Percentiles rank a stretch among this genome's conserved stretches.
These are phyloP conservation scores for Aciculosporium take DNA, from an alignment of 2,329 filamentous ascomycete species.

Conservation along the genomic window DNA sequence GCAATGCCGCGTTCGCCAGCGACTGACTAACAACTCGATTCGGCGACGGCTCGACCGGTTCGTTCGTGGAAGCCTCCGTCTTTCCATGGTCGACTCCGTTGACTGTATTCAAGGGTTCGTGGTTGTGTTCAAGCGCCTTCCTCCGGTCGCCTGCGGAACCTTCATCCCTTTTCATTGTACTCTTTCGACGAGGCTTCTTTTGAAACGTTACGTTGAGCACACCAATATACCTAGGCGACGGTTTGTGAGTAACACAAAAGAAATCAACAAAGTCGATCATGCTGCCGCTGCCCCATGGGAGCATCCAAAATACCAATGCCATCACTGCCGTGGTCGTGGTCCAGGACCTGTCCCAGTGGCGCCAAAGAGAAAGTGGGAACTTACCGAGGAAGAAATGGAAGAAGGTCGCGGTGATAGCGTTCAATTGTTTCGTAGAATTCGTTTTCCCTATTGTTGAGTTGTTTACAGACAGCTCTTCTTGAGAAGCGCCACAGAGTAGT, in stretches of 20 bases:
- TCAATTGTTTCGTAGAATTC: constrained; percentile 98
- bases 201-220: constrained; percentile 93
- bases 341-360: no score
- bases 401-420: constrained; percentile 72
- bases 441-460: constrained; percentile 95
- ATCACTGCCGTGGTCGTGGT: no score
- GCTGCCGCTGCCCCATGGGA: background rate
- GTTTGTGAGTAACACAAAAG: constrained; percentile 5
- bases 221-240: constrained; percentile 65
- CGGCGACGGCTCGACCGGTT: constrained; percentile 9
- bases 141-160: constrained; percentile 21
- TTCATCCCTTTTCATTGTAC: constrained; percentile 37
- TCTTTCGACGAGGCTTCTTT: constrained; percentile 58
- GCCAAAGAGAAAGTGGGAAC: constrained; percentile 11
- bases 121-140: constrained; percentile 18
- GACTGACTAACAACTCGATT: constrained; percentile 54
- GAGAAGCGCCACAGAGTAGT: constrained; percentile 95
- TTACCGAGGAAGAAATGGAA: constrained; percentile 80
- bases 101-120: background rate
- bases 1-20: constrained; percentile 46
- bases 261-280: no score
- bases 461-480: constrained; percentile 88
- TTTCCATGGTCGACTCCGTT: constrained; percentile 3
- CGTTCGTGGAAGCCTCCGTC: constrained; percentile 7
- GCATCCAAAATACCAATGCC: background rate